phyloP scores from a whole-genome alignment of 2,329 filamentous ascomycete genomes.

The Fusarium sp. region DNA sequence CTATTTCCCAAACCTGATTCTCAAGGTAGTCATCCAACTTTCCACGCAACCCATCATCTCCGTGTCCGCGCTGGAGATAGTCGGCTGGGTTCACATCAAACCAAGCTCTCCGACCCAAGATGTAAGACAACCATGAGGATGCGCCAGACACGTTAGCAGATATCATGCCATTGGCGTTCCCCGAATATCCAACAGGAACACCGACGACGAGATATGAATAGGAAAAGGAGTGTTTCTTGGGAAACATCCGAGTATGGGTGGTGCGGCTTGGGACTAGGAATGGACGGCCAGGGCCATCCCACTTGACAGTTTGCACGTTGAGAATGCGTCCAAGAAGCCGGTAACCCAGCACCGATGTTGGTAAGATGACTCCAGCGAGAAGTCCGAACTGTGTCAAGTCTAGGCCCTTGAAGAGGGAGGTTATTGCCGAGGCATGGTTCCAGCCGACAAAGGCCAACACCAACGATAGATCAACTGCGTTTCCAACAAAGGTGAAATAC shows the following conservation, averaged over 20 bases:
- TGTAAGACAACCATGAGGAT: conserved; percentile 42
- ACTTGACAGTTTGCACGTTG: neutral
- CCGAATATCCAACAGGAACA: conserved; percentile 72
- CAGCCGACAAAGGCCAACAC: conserved; percentile 41
- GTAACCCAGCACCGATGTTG: neutral
- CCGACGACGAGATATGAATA: conserved; percentile 79
- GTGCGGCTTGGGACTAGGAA: conserved; percentile 74
- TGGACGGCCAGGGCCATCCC: conserved; percentile 46
- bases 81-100: conserved; percentile 70
- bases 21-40: conserved; percentile 72
- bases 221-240: conserved; percentile 73
- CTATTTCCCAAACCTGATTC: conserved; percentile 59
- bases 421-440: conserved; percentile 14
- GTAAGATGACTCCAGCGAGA: neutral
- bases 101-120: conserved; percentile 57
- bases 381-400: conserved; percentile 3
- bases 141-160: conserved; percentile 54
- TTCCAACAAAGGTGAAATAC: conserved; percentile 37
- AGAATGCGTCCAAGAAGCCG: neutral
- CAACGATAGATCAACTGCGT: conserved; percentile 40
- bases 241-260: conserved; percentile 74
- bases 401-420: conserved; percentile 2
- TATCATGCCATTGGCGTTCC: conserved; percentile 66
- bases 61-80: conserved; percentile 68
- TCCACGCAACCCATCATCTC: conserved; percentile 65